These are phyloP conservation scores for Phylloporus sp. DNA, from an alignment of 768 basidiomycete genomes.

Conservation along the genomic window DNA sequence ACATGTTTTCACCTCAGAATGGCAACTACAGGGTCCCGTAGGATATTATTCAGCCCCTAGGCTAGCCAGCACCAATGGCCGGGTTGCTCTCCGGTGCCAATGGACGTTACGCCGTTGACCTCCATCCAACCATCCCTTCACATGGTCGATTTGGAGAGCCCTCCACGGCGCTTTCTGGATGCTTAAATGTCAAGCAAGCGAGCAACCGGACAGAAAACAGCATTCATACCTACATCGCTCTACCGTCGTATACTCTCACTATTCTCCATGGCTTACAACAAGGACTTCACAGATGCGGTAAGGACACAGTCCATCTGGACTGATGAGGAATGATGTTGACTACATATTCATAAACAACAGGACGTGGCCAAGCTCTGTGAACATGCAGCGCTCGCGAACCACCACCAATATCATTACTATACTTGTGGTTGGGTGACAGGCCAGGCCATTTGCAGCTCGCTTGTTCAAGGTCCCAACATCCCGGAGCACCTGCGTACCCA, in stretches of 20 bases:
- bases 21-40: constrained; percentile 10
- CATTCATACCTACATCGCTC: neutral
- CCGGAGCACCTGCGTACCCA: constrained; percentile 18
- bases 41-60: constrained; percentile 1
- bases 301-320: neutral
- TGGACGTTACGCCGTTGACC: constrained; percentile 8
- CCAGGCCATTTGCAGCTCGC: neutral
- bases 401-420: constrained; percentile 7
- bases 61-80: constrained; percentile 11
- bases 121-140: constrained; percentile 15
- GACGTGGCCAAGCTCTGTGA: constrained; percentile 1
- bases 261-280: constrained; percentile 8
- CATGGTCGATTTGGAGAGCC: constrained; percentile 15
- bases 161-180: constrained; percentile 13
- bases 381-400: neutral
- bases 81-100: constrained; percentile 14
- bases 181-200: constrained; percentile 18
- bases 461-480: constrained; percentile 8
- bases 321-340: constrained; percentile 2
- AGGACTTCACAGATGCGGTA: constrained; percentile 12
- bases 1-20: neutral
- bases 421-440: constrained; percentile 15
- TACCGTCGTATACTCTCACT: neutral
- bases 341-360: neutral
- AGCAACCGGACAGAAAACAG: too few relatives aligned